Evolutionary conservation across 768 basidiomycete species (phyloP), one percentile per base, ranked within the genome.

Genomic region (Tulasnella sp.): DNA sequence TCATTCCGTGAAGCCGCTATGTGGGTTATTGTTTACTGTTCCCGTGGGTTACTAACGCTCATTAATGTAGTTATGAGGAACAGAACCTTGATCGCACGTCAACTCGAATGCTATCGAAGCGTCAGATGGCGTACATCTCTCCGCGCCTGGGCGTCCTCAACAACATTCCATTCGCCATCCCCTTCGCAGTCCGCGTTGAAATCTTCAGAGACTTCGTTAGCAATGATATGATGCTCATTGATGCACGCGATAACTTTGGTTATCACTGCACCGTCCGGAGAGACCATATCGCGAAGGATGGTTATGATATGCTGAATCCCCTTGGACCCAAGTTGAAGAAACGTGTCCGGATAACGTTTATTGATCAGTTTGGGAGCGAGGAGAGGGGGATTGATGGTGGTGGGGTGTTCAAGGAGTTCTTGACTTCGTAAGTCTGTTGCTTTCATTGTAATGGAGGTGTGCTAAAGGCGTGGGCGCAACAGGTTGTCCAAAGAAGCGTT

Each of bases 381-480:
- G 88, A 94, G 88, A 92, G 65, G 68, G 94, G 93, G 0, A 94
- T 98, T 31, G 94, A 97, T 62, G 93, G 94, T 1, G 93, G 96
- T 2, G 96, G 96, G 0, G 83, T 98, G 4, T 98, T 96, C 75
- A 99, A 98, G 67, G 96, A 98, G 68, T 96, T 98, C 63, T 79
- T 98, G 65, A 99, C 92, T 1, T 67, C 66, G 71, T 75, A 54
- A 62, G 72, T 64, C 3, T 25, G 29, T n/a, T n/a, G 15, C 43
- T 36, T 23, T n/a, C 1, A 4, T 12, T 23, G 12, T 11, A 32
- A 2, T 36, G 2, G 3, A 7, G 19, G 23, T 46, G 17, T 46
- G 9, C 1, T 23, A 14, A 14, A 29, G 19, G 29, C 8, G 7
- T 6, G 25, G 21, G 19, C 8, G 15, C 27, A 39, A 2, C 59